Conservation (phyloP, 768 basidiomycete genomes). For the Cyclocybe cylindracea region DNA sequence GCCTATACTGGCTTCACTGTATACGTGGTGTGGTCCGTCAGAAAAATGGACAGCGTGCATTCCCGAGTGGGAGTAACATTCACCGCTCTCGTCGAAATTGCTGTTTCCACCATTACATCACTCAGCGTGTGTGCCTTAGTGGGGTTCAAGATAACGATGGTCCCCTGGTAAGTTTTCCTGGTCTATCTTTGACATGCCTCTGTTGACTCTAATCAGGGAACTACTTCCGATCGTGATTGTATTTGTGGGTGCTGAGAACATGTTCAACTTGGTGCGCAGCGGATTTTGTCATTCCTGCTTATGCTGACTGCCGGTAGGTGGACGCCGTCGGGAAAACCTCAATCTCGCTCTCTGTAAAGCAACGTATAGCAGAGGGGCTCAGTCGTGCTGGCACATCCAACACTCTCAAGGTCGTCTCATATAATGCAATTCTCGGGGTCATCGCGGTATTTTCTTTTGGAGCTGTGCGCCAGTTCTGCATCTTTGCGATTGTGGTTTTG, state of each 20-base stretch:
- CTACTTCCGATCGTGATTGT: constrained; percentile 91
- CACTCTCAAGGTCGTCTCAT: constrained; percentile 87
- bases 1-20: constrained; percentile 76
- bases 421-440: constrained; percentile 76
- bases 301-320: constrained; percentile 44
- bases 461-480: constrained; percentile 89
- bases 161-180: constrained; percentile 67
- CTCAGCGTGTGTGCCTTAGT: constrained; percentile 90
- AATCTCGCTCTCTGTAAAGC: constrained; percentile 85
- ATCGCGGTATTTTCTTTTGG: constrained; percentile 76
- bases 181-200: not conserved
- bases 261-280: constrained; percentile 83
- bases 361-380: constrained; percentile 90
- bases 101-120: constrained; percentile 91
- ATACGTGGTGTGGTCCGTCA: constrained; percentile 76
- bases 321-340: constrained; percentile 85
- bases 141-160: constrained; percentile 87
- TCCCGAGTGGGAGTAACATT: constrained; percentile 89
- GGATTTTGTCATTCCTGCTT: not conserved
- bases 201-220: constrained; percentile 50
- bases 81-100: constrained; percentile 89
- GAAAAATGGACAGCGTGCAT: constrained; percentile 82
- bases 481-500: constrained; percentile 90
- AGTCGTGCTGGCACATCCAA: constrained; percentile 88
- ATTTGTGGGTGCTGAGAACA: constrained; percentile 96